phyloP scores from a whole-genome alignment of 2,329 filamentous ascomycete genomes.

The Apiospora malaysiana region DNA sequence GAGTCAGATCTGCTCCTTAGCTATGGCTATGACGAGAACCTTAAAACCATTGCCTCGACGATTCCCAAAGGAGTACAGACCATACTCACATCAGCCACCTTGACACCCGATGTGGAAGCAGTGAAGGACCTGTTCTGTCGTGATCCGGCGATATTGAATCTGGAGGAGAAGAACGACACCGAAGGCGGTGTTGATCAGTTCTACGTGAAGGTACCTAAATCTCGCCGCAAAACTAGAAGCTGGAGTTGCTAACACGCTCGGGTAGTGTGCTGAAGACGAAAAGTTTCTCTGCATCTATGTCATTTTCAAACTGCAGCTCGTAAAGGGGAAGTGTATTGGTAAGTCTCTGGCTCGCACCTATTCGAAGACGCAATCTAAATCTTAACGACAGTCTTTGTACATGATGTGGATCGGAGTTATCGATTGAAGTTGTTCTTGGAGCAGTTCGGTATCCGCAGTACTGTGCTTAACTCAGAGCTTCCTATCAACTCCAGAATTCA shows the following conservation, averaged over 20 bases:
- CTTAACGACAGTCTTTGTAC: conserved; percentile 76
- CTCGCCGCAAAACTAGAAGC: conserved; percentile 46
- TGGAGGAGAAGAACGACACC: conserved; percentile 82
- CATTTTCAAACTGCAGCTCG: conserved; percentile 91
- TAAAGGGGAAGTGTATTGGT: conserved; percentile 75
- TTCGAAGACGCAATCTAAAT: not conserved
- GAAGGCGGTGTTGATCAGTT: conserved; percentile 83
- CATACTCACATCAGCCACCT: conserved; percentile 90
- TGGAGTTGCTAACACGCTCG: not conserved
- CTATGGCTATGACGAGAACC: conserved; percentile 92
- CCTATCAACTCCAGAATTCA: conserved; percentile 93
- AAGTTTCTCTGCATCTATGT: conserved; percentile 94
- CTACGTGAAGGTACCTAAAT: conserved; percentile 65
- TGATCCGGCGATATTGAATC: conserved; percentile 77
- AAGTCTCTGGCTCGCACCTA: not conserved
- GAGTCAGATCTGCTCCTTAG: conserved; percentile 93
- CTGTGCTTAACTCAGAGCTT: conserved; percentile 91
- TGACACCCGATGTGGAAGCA: conserved; percentile 85
- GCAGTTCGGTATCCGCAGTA: conserved; percentile 94
- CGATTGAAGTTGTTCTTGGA: conserved; percentile 93
- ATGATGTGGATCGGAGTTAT: conserved; percentile 66
- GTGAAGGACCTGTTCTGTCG: conserved; percentile 86
- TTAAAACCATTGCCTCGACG: conserved; percentile 77
- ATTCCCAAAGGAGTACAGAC: conserved; percentile 88
- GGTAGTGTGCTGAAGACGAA: conserved; percentile 69